A percentile compares a stretch with the other conserved stretches of the same genome.
These are phyloP conservation scores for Eleusine coracana DNA, from an alignment of 176 grass and related monocot genomes.

Conservation along the genomic window DNA sequence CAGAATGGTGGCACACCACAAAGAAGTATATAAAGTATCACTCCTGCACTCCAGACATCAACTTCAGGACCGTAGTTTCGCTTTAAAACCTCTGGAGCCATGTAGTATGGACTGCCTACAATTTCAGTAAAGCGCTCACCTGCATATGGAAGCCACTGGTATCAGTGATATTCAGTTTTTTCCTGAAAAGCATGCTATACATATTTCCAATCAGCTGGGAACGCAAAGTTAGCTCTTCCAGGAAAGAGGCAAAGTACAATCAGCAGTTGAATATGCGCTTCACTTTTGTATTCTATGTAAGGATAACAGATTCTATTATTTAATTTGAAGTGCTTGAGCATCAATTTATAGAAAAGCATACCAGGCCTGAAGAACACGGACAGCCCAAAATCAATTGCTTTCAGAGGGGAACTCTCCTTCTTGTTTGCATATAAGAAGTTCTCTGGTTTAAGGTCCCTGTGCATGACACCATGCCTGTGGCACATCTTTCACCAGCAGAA, in stretches of 20 bases:
- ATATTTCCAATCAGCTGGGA: constrained; percentile 17
- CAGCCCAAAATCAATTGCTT: constrained; percentile 97
- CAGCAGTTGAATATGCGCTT: background rate
- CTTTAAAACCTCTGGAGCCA: constrained; percentile 98
- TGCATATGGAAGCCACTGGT: constrained; percentile 36
- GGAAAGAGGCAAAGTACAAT: constrained; percentile 12
- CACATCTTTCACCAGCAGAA: constrained; percentile 64
- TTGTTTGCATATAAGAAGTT: constrained; percentile 92
- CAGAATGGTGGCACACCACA: constrained; percentile 97
- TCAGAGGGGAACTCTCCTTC: constrained; percentile 88
- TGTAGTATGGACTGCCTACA: constrained; percentile 98
- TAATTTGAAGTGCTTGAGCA: constrained; percentile 22
- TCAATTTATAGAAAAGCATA: constrained; percentile 38
- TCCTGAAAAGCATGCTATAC: background rate
- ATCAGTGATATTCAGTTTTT: constrained; percentile 9
- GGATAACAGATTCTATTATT: constrained; percentile 19
- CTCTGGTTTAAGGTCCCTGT: constrained; percentile 95
- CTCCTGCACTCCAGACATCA: constrained; percentile 99
- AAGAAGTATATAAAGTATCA: constrained; percentile 95
- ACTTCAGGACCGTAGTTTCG: constrained; percentile 94
- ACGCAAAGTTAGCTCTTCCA: constrained; percentile 30
- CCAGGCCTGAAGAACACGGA: constrained; percentile 93
- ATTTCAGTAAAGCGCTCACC: constrained; percentile 91
- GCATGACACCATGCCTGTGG: constrained; percentile 93
- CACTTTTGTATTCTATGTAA: constrained; percentile 11